Percentiles rank a stretch among this genome's conserved stretches.
phyloP scores from a whole-genome alignment of 2,329 filamentous ascomycete species.

The Emergomyces orientalis region DNA sequence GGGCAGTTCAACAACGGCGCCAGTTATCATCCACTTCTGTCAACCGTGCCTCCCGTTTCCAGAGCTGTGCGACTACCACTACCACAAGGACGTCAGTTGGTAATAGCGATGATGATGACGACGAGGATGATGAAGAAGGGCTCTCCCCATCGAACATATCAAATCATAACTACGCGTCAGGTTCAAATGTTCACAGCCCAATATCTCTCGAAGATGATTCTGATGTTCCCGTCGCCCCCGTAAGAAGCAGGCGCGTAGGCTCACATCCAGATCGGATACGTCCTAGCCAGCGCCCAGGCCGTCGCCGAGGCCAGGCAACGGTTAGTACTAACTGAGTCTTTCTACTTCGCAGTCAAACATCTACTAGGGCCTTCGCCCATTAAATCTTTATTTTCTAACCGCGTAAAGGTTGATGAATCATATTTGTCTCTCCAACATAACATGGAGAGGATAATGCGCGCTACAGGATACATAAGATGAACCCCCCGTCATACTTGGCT shows the following conservation, averaged over 20 bases:
- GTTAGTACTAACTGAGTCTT: not conserved
- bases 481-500: not conserved
- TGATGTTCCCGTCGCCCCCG: not conserved
- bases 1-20: slow-evolving; percentile 16
- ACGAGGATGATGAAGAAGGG: not conserved
- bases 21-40: not conserved
- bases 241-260: not conserved
- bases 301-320: not conserved
- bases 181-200: not conserved
- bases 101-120: not conserved
- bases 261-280: not conserved
- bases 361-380: not conserved
- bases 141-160: not conserved
- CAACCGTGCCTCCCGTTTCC: not conserved
- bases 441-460: not conserved
- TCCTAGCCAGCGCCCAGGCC: not conserved
- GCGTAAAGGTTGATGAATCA: not conserved
- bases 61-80: not conserved
- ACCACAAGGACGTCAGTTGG: not conserved
- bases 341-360: not conserved
- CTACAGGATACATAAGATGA: not conserved
- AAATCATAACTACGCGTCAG: not conserved
- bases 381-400: not conserved
- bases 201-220: slow-evolving; percentile 3
- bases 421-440: not conserved